A percentile compares a stretch with the other conserved stretches of the same genome.
phyloP scores from a whole-genome alignment of 257 asterid genomes.

The Anisodus tanguticus region DNA sequence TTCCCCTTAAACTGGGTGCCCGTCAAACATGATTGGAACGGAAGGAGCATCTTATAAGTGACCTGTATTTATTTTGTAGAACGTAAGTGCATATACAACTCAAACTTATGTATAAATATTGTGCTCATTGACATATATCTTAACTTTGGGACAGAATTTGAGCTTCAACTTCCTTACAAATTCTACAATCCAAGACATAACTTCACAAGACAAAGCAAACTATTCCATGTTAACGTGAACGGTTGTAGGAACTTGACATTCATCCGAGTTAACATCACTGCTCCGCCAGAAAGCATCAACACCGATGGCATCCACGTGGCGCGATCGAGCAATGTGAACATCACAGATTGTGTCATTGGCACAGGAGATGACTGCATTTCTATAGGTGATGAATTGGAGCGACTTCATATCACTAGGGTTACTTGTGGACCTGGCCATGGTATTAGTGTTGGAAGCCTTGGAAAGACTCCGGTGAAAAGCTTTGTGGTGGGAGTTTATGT shows the following conservation, averaged over 20 bases:
- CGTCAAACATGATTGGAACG: too few relatives aligned
- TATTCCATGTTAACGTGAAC: too few relatives aligned
- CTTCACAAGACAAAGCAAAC: too few relatives aligned
- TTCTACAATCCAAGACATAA: too few relatives aligned
- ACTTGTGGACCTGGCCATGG: conserved; percentile 56
- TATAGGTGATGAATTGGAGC: conserved; percentile 41
- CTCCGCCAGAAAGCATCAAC: conserved; percentile 49
- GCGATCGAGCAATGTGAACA: conserved; percentile 33
- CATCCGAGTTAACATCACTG: conserved; percentile 25
- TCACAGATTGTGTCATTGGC: conserved; percentile 33
- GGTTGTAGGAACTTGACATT: too few relatives aligned
- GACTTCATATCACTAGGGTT: conserved; percentile 35
- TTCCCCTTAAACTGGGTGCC: too few relatives aligned
- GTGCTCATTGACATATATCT: too few relatives aligned
- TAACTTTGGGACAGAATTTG: conserved; percentile 30
- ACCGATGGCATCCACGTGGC: conserved; percentile 56
- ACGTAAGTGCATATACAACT: conserved; percentile 13
- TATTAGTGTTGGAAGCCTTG: conserved; percentile 51
- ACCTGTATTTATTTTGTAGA: too few relatives aligned
- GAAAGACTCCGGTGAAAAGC: conserved; percentile 39
- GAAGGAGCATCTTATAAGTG: too few relatives aligned
- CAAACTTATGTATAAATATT: conserved; percentile 26
- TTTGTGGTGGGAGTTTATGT: conserved; percentile 38
- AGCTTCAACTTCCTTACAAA: conserved; percentile 24
- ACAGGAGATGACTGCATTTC: conserved; percentile 58